Base-by-base conservation (phyloP, 768 basidiomycete genomes). In the Galerina marginata region DNA sequence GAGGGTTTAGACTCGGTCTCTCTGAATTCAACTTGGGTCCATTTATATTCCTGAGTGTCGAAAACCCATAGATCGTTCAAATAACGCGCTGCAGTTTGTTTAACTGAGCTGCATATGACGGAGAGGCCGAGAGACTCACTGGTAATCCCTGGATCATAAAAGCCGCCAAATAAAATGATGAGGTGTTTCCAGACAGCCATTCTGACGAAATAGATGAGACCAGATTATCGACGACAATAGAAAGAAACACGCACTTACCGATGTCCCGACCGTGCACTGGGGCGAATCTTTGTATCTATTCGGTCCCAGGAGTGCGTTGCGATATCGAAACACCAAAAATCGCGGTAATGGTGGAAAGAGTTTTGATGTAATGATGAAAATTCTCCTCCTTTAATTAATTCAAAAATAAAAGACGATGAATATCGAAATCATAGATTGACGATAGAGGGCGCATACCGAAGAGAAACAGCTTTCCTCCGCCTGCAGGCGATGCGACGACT, bases 141-240 rank as follows among this genome's bases (percentile, higher is more conserved):
- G 45, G 86, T 86, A 48, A 91, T 77, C 2, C 95, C 94, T 2
- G 92, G 90, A 69, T 96, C 93, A 63, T 92, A 90, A 71, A 96
- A 96, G 1, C 94, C 95, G 5, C 94, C 95, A 69, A 96, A 97
- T 0, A 96, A 79, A 39, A 96, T 81, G 26, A 96, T 84, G 56
- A 83, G 86, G 54, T 96, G 90, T 69, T 96, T 96, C 92, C 92
- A 96, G 45, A 91, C 77, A 0, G 90, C 90, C 92, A 95, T 94
- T 38, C 92, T 92, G 49, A 26, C 37, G 36, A 15, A 9, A 42
- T 60, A 56, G 43, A 45, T 36, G 20, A 6, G 15, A 15, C 60
- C 29, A 39, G n/a, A n/a, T 6, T 16, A 26, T 53, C 23, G 4
- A 9, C n/a, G 50, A 56, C 59, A 33, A 58, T 48, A n/a, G n/a